These are phyloP conservation scores for Wickerhamomyces sp. DNA, from an alignment of 1,139 yeast species.

Conservation along the genomic window DNA sequence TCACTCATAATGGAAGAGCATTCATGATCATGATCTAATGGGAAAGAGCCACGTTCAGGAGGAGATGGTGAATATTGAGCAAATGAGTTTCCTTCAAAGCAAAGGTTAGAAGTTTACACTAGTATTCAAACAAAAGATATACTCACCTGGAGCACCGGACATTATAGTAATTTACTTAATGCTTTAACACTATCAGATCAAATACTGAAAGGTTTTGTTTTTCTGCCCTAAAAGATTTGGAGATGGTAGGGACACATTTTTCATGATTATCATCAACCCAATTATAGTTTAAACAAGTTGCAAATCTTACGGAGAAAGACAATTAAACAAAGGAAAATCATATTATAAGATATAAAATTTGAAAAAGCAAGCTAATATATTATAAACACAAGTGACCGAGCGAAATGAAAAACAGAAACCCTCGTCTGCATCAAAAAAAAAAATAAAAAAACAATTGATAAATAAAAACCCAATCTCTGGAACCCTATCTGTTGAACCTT, in stretches of 20 bases:
- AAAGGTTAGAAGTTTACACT: neutral
- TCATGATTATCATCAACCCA: no score
- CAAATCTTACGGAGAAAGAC: no score
- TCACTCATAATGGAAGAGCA: conserved; percentile 72
- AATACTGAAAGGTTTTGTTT: neutral
- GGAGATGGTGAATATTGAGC: conserved; percentile 63
- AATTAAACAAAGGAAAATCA: no score
- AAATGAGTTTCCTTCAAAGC: conserved; percentile 19
- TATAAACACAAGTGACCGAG: neutral
- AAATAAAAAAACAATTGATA: no score
- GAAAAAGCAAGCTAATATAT: no score
- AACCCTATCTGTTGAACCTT: no score
- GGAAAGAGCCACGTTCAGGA: conserved; percentile 95
- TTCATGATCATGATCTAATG: conserved; percentile 88
- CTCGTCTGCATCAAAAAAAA: neutral
- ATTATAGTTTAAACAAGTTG: no score
- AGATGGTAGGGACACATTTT: no score
- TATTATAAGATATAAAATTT: no score
- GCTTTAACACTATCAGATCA: neutral
- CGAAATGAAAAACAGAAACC: neutral
- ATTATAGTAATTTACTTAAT: conserved; percentile 4
- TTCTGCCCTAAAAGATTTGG: no score
- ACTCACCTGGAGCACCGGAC: conserved; percentile 25
- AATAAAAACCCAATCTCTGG: neutral
- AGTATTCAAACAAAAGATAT: neutral